Evolutionary conservation across 352 stramenopile species (phyloP).

Genomic region (Phytophthora citricola): DNA sequence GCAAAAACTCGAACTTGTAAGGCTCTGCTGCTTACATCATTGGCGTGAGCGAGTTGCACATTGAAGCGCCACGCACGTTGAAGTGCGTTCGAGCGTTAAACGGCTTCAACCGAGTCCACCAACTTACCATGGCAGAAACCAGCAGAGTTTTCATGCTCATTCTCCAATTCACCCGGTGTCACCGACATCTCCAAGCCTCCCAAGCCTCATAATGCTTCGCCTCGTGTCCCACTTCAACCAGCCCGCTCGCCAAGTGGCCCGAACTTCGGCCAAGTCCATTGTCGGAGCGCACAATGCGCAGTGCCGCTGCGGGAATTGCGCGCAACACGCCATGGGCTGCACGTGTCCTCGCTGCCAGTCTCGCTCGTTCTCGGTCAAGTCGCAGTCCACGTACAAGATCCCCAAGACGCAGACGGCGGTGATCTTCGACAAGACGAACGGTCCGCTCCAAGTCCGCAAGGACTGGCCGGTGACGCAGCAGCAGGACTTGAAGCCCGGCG

Average conservation of each 20-base stretch:
- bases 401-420: slow-evolving; percentile 54
- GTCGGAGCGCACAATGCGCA: slow-evolving; percentile 20
- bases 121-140: too few species aligned
- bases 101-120: background rate
- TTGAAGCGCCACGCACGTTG: slow-evolving; percentile 28
- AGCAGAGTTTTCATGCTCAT: slow-evolving; percentile 10
- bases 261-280: slow-evolving; percentile 20
- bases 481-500: slow-evolving; percentile 42
- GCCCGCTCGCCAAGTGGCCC: slow-evolving; percentile 22
- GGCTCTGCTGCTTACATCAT: slow-evolving; percentile 6
- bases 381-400: slow-evolving; percentile 51
- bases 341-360: slow-evolving; percentile 32
- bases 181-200: slow-evolving; percentile 18
- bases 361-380: slow-evolving; percentile 48
- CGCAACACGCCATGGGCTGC: slow-evolving; percentile 26
- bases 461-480: slow-evolving; percentile 51
- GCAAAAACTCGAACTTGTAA: slow-evolving; percentile 4
- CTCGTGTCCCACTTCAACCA: slow-evolving; percentile 35
- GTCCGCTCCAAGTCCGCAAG: slow-evolving; percentile 48
- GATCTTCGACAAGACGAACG: slow-evolving; percentile 51
- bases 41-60: slow-evolving; percentile 14
- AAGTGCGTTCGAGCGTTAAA: slow-evolving; percentile 9
- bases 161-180: slow-evolving; percentile 24
- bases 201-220: slow-evolving; percentile 29
- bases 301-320: slow-evolving; percentile 39